Evolutionary conservation across 495 filamentous ascomycete genomes (phyloP), one percentile per base, ranked within the genome.

Genomic region (Daldinia bambusicola): DNA sequence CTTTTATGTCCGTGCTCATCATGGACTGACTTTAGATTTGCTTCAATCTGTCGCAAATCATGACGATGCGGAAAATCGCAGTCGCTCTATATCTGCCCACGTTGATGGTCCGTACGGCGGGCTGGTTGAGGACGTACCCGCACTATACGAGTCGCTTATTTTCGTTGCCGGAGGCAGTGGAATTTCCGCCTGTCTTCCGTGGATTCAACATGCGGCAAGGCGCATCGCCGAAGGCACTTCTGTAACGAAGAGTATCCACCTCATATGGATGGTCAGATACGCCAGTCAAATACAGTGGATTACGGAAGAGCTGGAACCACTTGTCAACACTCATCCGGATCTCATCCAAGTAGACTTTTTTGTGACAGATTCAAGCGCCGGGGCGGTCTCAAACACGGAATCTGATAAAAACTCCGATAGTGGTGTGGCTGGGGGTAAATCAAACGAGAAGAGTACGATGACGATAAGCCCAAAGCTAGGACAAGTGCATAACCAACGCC

Each of bases 21-120:
- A 67, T 31, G 63, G 67, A 12, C 43, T 74, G 8, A 74, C 69
- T 34, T 58, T 67, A 5, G 67, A 70, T 20, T 14, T 74, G 2
- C 59, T 70, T 6, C 68, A 69, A 12, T 71, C 69, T 0, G 70
- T 72, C n/a, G 69, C 63, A 14, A 56, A 67, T 10, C 55, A 72
- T 36, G 64, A 64, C 14, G 30, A 51, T 0, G 53, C 45, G 0
- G 65, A 68, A 40, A 66, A 53, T 2, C 37, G n/a, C 3, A 37
- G 6, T 85, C 85, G 79, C 82, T 84, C 57, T 87, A 89, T 91
- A 69, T 84, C 86, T 4, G 86, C 90, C 13, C 89, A 89, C 67
- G 74, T 94, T 9, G 92, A 94, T 72, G 92, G 92, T 0, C 92
- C 92, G 0, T 94, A 94, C 59, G 92, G 91, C 26, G 91, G 91